Evolutionary conservation across 495 filamentous ascomycete genomes (phyloP), one percentile per base, ranked within the genome.

Genomic region (Aspergillus diversus): DNA sequence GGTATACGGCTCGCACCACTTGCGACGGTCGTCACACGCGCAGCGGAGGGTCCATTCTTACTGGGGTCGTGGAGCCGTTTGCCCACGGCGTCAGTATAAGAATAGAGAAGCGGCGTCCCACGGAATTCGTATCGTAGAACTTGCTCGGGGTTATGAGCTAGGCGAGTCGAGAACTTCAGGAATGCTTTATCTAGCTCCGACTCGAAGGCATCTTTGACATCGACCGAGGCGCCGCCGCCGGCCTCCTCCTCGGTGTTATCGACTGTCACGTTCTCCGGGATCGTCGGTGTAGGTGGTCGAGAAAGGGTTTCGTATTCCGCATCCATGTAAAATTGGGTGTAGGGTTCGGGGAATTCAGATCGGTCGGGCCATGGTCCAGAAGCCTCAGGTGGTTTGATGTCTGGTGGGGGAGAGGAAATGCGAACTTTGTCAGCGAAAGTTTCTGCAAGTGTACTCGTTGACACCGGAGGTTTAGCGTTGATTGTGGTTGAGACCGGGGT

Each of bases 101-200:
- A 86, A 72, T 97, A 99, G 12, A 98, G 81, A 43, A 99, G 73
- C 31, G 96, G 94, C 31, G 77, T 65, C 0, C 95, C 96, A 1
- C 78, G 80, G 73, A 92, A 96, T 72, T 98, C 93, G 70, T 98
- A 99, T 47, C 96, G 87, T 37, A 99, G 86, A 13, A 93, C 89
- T 69, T 99, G 95, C 64, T 97, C 92, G 0, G 95, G 92, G 75
- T 99, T 99, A 72, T 98, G 91, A 1, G 84, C 86, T 7, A 97
- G 82, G 3, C 92, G 80, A 68, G 93, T 93, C 0, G 96, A 93
- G 73, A 99, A 84, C 59, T 87, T 89, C 73, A 97, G 92, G 78
- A 99, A 99, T 0, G 89, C 87, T 51, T 87, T 90, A 79, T 99
- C 95, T 70, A 96, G 83, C 39, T 76, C 83, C 31, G 88, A 91